Evolutionary conservation across 108 stramenopile genomes (phyloP).

Genomic region (Fistulifera pelliculosa): DNA sequence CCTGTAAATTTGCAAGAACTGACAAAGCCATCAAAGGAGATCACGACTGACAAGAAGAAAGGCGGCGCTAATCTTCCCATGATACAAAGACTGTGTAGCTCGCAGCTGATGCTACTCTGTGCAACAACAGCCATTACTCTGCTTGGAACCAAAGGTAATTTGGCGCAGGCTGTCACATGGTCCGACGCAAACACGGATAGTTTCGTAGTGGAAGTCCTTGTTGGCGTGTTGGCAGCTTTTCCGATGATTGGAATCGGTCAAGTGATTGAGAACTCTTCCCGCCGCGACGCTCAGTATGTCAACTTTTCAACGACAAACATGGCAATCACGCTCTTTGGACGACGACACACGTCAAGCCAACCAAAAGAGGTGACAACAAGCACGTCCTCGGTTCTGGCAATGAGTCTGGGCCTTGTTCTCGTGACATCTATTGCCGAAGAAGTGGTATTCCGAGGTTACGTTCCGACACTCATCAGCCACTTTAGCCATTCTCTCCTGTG

Average conservation of each 20-base stretch:
- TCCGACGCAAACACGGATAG: not conserved
- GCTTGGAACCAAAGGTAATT: not conserved
- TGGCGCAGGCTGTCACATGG: not conserved
- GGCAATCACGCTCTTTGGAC: constrained; percentile 48
- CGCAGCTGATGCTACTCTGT: constrained; percentile 3
- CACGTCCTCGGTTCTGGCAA: constrained; percentile 11
- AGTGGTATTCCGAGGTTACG: constrained; percentile 36
- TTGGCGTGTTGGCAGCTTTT: constrained; percentile 29
- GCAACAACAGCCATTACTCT: constrained; percentile 1
- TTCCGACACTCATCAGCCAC: constrained; percentile 21
- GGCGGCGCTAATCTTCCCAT: constrained; percentile 1
- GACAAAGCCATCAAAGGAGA: too few relatives aligned
- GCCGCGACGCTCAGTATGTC: constrained; percentile 19
- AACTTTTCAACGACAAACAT: constrained; percentile 41
- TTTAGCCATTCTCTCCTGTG: constrained; percentile 14
- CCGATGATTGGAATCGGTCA: constrained; percentile 33
- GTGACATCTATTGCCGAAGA: constrained; percentile 41
- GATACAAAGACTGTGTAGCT: not conserved
- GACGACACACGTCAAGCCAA: constrained; percentile 12
- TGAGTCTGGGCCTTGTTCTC: constrained; percentile 17
- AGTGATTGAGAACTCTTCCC: constrained; percentile 20
- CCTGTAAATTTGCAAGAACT: too few relatives aligned
- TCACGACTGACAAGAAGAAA: not conserved
- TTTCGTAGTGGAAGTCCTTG: not conserved
- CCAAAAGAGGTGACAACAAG: constrained; percentile 7